Evolutionary conservation across 2,329 filamentous ascomycete genomes (phyloP).

Genomic region (Epichloe glyceriae): DNA sequence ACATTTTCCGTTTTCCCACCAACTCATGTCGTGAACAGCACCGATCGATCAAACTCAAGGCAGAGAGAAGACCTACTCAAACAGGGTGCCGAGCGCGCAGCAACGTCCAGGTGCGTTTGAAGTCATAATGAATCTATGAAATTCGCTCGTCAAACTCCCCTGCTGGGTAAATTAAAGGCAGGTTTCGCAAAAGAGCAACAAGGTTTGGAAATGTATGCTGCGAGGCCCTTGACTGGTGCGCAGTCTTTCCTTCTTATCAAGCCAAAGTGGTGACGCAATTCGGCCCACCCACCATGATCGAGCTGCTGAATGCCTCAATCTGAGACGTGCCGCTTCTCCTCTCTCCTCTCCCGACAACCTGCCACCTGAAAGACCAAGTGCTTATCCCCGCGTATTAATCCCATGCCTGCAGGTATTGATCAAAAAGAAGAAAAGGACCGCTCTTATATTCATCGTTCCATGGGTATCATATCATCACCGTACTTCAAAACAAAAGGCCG

Average conservation of each 20-base stretch:
- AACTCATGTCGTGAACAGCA: too few relatives aligned
- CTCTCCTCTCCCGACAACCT: too few relatives aligned
- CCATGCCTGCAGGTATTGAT: too few relatives aligned
- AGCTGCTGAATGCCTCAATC: background rate
- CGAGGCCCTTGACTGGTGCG: background rate
- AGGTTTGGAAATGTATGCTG: background rate
- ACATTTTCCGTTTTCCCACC: too few relatives aligned
- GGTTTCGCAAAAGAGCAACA: background rate
- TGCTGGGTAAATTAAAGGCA: background rate
- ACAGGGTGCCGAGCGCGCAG: conserved; percentile 39
- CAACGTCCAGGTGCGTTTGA: conserved; percentile 39
- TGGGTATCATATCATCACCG: conserved; percentile 5
- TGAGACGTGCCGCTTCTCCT: too few relatives aligned
- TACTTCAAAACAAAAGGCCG: background rate
- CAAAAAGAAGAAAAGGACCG: background rate
- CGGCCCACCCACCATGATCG: background rate
- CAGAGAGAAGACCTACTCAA: conserved; percentile 30
- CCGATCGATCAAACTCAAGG: too few relatives aligned
- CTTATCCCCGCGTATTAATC: too few relatives aligned
- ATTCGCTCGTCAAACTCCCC: background rate
- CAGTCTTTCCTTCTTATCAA: background rate
- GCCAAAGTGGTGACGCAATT: background rate
- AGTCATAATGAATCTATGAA: conserved; percentile 27
- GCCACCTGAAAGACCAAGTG: too few relatives aligned
- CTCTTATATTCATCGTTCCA: background rate